Conservation (phyloP, 768 basidiomycete species). For the Rhodosporidiobolus odoratus region DNA sequence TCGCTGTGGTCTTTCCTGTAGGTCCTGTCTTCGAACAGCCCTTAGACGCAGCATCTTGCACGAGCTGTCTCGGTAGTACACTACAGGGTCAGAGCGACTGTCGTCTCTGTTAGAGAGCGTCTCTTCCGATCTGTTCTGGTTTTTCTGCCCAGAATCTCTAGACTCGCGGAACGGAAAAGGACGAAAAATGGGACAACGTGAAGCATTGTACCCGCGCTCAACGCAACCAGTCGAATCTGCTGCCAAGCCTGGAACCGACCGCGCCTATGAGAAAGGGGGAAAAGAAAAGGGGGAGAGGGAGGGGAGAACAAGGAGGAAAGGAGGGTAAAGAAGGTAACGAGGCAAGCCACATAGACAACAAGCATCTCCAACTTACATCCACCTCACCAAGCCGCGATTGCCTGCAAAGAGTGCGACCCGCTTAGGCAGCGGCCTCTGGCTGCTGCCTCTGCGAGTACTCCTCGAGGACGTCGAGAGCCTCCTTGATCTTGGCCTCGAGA, state of each 20-base stretch:
- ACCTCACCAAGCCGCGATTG: neutral
- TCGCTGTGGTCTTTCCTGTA: too few species aligned
- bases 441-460: conserved; percentile 21
- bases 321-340: neutral
- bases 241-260: conserved; percentile 3
- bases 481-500: conserved; percentile 67
- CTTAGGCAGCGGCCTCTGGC: conserved; percentile 2
- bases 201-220: neutral
- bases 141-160: too few species aligned
- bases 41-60: too few species aligned
- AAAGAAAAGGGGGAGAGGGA: neutral
- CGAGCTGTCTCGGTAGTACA: too few species aligned
- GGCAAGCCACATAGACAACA: neutral
- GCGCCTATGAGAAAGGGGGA: neutral
- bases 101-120: too few species aligned
- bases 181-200: neutral
- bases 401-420: neutral
- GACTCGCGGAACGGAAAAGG: neutral
- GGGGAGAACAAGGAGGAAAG: neutral
- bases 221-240: conserved; percentile 1
- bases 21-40: too few species aligned
- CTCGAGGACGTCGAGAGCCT: conserved; percentile 38
- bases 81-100: too few species aligned
- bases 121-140: too few species aligned
- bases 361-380: too few species aligned